Base-by-base conservation (phyloP, 371 early-diverging fungal species). In the Rhizopus arrhizus region DNA sequence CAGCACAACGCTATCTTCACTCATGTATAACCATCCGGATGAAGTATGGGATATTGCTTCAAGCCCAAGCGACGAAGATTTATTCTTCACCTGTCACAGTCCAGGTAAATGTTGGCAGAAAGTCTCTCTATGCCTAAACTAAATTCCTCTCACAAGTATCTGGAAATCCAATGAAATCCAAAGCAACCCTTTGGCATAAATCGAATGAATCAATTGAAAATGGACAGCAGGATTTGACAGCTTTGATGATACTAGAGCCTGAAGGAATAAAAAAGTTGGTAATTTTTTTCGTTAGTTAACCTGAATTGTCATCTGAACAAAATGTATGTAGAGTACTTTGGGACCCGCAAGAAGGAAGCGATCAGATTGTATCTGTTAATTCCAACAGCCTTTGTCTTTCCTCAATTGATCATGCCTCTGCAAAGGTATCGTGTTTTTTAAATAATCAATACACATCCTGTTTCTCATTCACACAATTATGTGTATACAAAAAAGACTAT, bases 41-140 rank as follows among this genome's bases (percentile, higher is more conserved):
- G 93, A 91, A 61, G 78, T 94, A 9, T 85, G 87, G 77, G 81
- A 85, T 36, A 82, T 94, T 12, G 78, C 87, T 0, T 72, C 91
- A 0, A 83, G 83, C 45, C 90, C 92, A 12, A 60, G 72, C 4
- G 66, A 87, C 40, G 69, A 82, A 13, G 77, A 88, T 49, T 56
- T 86, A 12, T 75, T 91, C n/a, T 80, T 91, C 43, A 90, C 91
- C 6, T 73, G 84, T 38, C 82, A 84, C 59, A 83, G 75, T 11
- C 65, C 78, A 65, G 81, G 85, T 85, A 75, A 42, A 48, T 0
- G 7, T 7, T 28, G 43, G 5, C 13, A 13, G 8, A 9, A 15
- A 43, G 13, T 12, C 40, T 40, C 40, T 40, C n/a, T 5, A 5
- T 15, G 11, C 43, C n/a, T 13, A 43, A 13, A 11, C 5, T 43